Base-by-base conservation (phyloP, 1,139 yeast species). In the Saccharomyces hybrid region DNA sequence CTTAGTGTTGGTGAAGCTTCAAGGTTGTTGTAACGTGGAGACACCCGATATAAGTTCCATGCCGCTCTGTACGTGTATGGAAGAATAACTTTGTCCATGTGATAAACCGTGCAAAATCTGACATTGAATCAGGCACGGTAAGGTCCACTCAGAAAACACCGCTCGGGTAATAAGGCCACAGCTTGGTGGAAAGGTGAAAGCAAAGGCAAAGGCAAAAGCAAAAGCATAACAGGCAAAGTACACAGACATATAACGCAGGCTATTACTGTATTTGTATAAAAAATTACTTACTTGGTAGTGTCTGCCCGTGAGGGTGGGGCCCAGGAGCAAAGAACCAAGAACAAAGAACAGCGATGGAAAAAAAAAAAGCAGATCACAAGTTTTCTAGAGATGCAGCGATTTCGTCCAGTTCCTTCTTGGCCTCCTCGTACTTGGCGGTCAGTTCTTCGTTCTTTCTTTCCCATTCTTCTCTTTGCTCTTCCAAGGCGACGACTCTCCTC, bases 391-490 rank as follows among this genome's bases (percentile, higher is more conserved):
- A 62, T 38, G 66, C 62, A 47, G 66, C 68, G 76, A 93, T 90
- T 76, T 91, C 97, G 77, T 77, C 77, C 76, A 93, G 81, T 76
- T 93, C 98, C 61, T 88, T 82, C 80, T 88, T 86, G 64, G 96
- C 91, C 64, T 83, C 78, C 67, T 79, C 77, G 81, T 89, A 84
- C 75, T 91, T 85, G 70, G 80, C 84, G 64, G 86, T 78, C 73
- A 93, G 78, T 69, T 89, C 96, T 76, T 93, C 98, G 70, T 79
- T 86, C 77, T 89, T 90, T 78, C 82, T 82, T 78, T 93, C 99
- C 82, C 88, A 81, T 59, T 87, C 89, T 67, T 89, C 95, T 75
- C 88, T 89, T 77, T 93, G 98, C 62, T 85, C 78, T 77, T 93
- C 98, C 69, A 91, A 81, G 29, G 96, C 88, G 55, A 89, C 81